phyloP scores from a whole-genome alignment of 2,329 filamentous ascomycete species.

The Fusarium sp. region DNA sequence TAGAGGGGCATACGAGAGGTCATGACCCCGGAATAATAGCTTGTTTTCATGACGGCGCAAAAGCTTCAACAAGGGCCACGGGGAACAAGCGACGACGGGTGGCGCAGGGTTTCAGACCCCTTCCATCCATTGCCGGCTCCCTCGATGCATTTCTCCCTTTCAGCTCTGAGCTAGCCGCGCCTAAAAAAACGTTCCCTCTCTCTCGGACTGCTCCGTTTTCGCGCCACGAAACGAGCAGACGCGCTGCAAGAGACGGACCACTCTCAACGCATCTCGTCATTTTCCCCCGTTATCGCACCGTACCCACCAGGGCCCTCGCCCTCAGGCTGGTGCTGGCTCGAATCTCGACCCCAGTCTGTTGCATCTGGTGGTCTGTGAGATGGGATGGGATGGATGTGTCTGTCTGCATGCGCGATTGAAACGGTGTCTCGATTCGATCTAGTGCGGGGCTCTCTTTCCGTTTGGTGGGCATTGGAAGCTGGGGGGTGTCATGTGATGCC shows the following conservation, averaged over 20 bases:
- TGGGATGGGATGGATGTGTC: not conserved
- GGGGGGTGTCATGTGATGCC: conserved; percentile 30
- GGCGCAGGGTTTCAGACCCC: conserved; percentile 32
- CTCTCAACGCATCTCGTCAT: conserved; percentile 16
- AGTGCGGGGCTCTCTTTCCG: conserved; percentile 18
- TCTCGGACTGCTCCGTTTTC: conserved; percentile 18
- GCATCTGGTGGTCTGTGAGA: conserved; percentile 15
- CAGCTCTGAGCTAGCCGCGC: not conserved
- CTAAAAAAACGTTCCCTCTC: not conserved
- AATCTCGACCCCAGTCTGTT: conserved; percentile 19
- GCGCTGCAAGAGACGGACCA: conserved; percentile 17
- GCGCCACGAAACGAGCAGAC: conserved; percentile 9
- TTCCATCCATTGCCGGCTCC: not conserved
- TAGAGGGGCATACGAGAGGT: not conserved
- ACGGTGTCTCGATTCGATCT: conserved; percentile 19
- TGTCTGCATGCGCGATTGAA: conserved; percentile 13
- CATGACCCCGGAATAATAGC: conserved; percentile 13
- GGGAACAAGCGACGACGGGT: conserved; percentile 11
- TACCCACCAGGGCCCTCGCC: not conserved
- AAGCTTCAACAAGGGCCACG: conserved; percentile 8
- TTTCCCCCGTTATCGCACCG: conserved; percentile 24
- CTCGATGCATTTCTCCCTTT: not conserved
- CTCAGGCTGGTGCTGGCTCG: not conserved
- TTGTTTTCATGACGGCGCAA: conserved; percentile 17
- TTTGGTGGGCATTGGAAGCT: conserved; percentile 16